Evolutionary conservation across 2,329 filamentous ascomycete species (phyloP).

Genomic region (Fusarium drepaniforme): DNA sequence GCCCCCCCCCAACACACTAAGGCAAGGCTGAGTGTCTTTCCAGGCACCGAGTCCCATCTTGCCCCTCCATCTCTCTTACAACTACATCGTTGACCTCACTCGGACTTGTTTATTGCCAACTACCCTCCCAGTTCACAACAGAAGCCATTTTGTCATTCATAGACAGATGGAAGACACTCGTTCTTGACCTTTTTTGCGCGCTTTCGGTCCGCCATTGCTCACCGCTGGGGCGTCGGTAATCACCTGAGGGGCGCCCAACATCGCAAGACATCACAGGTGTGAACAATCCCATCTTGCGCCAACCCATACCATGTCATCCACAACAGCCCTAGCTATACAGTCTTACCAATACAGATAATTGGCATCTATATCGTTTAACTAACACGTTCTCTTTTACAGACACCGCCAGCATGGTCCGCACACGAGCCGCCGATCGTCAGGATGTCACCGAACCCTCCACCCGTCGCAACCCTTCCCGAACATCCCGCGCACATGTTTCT

Average conservation of each 20-base stretch:
- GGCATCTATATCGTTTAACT: not conserved
- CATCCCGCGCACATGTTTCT: conserved; percentile 20
- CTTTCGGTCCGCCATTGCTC: not conserved
- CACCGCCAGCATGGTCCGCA: conserved; percentile 44
- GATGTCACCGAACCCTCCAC: conserved; percentile 13
- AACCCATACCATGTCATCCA: not conserved
- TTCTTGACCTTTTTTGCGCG: not conserved
- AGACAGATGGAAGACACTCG: not conserved
- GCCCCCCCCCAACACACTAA: conserved; percentile 6
- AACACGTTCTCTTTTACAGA: conserved; percentile 13
- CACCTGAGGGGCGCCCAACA: conserved; percentile 5
- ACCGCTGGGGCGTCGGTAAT: not conserved
- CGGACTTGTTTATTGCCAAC: conserved; percentile 7
- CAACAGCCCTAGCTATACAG: not conserved
- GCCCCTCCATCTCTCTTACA: conserved; percentile 42
- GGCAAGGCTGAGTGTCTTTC: conserved; percentile 35
- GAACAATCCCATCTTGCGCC: conserved; percentile 29
- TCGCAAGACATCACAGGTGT: conserved; percentile 25
- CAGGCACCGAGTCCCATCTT: conserved; percentile 31
- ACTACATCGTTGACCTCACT: conserved; percentile 28
- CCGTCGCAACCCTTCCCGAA: conserved; percentile 42
- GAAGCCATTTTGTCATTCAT: not conserved
- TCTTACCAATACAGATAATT: no score
- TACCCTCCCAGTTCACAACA: not conserved
- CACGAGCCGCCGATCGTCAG: conserved; percentile 40